Evolutionary conservation across 768 basidiomycete genomes (phyloP).

Genomic region (Tricholoma terreum): DNA sequence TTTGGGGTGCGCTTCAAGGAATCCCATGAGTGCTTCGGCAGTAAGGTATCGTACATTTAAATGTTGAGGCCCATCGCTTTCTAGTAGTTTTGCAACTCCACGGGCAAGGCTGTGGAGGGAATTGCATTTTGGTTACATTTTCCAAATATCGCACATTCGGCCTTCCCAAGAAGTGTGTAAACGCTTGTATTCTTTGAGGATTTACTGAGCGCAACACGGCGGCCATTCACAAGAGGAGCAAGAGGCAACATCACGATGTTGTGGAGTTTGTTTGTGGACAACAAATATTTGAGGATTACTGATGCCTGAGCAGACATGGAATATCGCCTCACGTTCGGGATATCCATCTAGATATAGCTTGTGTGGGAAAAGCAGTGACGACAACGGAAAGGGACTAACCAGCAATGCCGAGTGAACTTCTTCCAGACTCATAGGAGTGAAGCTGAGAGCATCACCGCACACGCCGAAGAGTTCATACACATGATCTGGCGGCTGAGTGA

Average conservation of each 20-base stretch:
- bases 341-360: slow-evolving; percentile 9
- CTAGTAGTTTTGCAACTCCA: slow-evolving; percentile 19
- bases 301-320: slow-evolving; percentile 8
- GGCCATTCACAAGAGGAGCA: slow-evolving; percentile 25
- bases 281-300: slow-evolving; percentile 30
- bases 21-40: slow-evolving; percentile 23
- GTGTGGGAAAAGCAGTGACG: neutral
- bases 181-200: neutral
- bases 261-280: slow-evolving; percentile 29
- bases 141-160: slow-evolving; percentile 27
- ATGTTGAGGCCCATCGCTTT: slow-evolving; percentile 15
- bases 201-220: slow-evolving; percentile 15
- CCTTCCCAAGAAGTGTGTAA: slow-evolving; percentile 27
- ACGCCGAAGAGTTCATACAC: neutral
- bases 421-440: neutral
- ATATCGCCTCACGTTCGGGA: slow-evolving; percentile 5
- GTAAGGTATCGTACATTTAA: slow-evolving; percentile 33
- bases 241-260: slow-evolving; percentile 37
- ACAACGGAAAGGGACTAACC: neutral
- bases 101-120: slow-evolving; percentile 24
- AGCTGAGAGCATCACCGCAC: neutral
- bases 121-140: slow-evolving; percentile 31
- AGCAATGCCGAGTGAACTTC: neutral
- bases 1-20: slow-evolving; percentile 24
- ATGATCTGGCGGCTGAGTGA: neutral